Evolutionary conservation across 495 filamentous ascomycete species (phyloP), one percentile per base, ranked within the genome.

Genomic region (Hypoxylon fuscum): DNA sequence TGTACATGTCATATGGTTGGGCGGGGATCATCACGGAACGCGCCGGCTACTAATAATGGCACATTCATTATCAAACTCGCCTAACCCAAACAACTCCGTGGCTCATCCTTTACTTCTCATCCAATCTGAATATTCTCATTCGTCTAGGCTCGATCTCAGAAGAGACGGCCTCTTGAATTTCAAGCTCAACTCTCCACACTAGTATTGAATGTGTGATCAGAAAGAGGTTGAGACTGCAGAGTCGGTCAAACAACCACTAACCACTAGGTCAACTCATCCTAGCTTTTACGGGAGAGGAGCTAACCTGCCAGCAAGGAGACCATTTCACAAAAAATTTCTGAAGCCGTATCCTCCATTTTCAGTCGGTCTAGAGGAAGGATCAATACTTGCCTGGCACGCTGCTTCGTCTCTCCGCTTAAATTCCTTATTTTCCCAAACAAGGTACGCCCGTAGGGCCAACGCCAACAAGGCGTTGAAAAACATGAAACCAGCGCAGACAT

Each of bases 401-500:
- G 41, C 70, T 55, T 59, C 76, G 56, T 57, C 64, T 40, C 40
- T 68, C 55, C 15, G 56, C 59, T 89, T 87, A 17, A 86, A 78
- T 43, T 77, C 77, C 52, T 61, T 73, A 57, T 93, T 93, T 77
- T 87, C 85, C 80, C 83, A 86, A 8, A 69, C 74, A 21, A 92
- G 74, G 21, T 88, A 76, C 23, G 66, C 64, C 41, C 90, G 81
- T 62, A 90, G 70, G 18, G 68, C 53, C 15, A 88, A 58, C 0
- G 87, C 83, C 15, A 91, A 73, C 1, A 87, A 22, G 0, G 77
- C 81, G 38, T 84, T 90, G 73, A 90, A 86, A 55, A 87, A 79
- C 84, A 91, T 88, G 64, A 91, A 90, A 1, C 81, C 85, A 0
- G 88, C 89, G 69, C 88, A 91, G 35, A 90, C 76, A 12, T 73